Evolutionary conservation across 257 asterid species (phyloP).

Genomic region (Solanum paucissectum): DNA sequence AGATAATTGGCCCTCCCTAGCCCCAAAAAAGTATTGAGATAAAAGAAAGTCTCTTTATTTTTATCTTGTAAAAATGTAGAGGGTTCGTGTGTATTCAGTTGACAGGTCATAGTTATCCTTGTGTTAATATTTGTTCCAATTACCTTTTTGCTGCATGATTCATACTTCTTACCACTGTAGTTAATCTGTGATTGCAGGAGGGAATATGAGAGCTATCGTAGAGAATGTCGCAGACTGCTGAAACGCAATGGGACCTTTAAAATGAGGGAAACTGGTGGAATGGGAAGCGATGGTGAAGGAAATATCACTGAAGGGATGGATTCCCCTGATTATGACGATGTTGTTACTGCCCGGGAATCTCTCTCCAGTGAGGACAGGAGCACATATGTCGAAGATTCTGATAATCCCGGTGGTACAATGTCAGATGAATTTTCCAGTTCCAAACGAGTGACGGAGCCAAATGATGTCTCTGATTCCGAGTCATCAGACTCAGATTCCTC

Average conservation of each 20-base stretch:
- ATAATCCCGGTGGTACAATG: constrained; percentile 18
- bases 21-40: background rate
- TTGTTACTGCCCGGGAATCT: constrained; percentile 69
- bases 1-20: background rate
- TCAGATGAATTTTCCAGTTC: constrained; percentile 28
- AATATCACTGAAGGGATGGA: constrained; percentile 30
- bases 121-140: background rate
- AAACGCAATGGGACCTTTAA: constrained; percentile 24
- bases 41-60: background rate
- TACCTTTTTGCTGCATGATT: background rate
- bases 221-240: constrained; percentile 45
- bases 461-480: constrained; percentile 38
- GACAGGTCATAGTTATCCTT: background rate
- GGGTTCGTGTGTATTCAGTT: background rate
- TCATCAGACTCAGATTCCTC: constrained; percentile 71
- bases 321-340: constrained; percentile 64
- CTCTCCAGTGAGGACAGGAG: constrained; percentile 69
- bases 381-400: constrained; percentile 29
- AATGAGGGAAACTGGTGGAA: constrained; percentile 23
- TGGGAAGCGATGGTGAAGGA: constrained; percentile 25
- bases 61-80: background rate
- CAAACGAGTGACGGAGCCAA: constrained; percentile 31
- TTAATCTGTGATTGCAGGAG: constrained; percentile 37
- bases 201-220: constrained; percentile 71
- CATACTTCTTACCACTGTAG: background rate